phyloP scores from a whole-genome alignment of 2,329 filamentous ascomycete genomes.

The Aspergillus bombycis region DNA sequence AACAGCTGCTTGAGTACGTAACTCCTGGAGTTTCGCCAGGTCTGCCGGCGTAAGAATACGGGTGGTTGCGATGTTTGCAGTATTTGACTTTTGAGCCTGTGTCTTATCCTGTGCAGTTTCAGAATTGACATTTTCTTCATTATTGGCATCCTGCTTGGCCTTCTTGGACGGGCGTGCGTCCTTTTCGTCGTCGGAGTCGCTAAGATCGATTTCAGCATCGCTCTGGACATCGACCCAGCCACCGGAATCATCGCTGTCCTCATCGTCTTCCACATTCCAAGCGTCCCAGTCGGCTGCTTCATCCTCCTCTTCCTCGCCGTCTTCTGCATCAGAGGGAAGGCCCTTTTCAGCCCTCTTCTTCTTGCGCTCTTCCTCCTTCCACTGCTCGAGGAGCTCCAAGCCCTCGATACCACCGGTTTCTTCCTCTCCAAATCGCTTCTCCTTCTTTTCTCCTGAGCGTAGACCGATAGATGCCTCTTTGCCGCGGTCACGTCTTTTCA shows the following conservation, averaged over 20 bases:
- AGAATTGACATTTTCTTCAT: conserved; percentile 46
- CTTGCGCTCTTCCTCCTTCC: conserved; percentile 87
- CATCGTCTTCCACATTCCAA: conserved; percentile 64
- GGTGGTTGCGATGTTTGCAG: conserved; percentile 88
- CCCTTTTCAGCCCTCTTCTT: conserved; percentile 72
- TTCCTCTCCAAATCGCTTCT: conserved; percentile 81
- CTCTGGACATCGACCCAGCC: conserved; percentile 92
- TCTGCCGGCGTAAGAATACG: conserved; percentile 94
- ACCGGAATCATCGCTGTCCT: conserved; percentile 71
- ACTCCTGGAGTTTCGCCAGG: conserved; percentile 88
- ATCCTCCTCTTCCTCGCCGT: conserved; percentile 63
- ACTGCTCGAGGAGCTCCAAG: conserved; percentile 85
- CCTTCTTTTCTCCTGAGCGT: conserved; percentile 72
- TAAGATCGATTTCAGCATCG: conserved; percentile 75
- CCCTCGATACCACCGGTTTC: conserved; percentile 83
- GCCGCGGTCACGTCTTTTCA: conserved; percentile 87
- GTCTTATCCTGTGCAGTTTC: conserved; percentile 31
- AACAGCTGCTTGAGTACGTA: conserved; percentile 73
- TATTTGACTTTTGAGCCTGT: conserved; percentile 50
- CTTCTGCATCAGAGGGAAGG: conserved; percentile 63
- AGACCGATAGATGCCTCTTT: conserved; percentile 87
- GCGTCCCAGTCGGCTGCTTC: conserved; percentile 61
- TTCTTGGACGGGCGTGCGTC: conserved; percentile 64
- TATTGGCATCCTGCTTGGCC: conserved; percentile 53
- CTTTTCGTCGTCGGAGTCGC: conserved; percentile 74